phyloP scores from a whole-genome alignment of 352 stramenopile species.

The Globisporangium orthogonon region DNA sequence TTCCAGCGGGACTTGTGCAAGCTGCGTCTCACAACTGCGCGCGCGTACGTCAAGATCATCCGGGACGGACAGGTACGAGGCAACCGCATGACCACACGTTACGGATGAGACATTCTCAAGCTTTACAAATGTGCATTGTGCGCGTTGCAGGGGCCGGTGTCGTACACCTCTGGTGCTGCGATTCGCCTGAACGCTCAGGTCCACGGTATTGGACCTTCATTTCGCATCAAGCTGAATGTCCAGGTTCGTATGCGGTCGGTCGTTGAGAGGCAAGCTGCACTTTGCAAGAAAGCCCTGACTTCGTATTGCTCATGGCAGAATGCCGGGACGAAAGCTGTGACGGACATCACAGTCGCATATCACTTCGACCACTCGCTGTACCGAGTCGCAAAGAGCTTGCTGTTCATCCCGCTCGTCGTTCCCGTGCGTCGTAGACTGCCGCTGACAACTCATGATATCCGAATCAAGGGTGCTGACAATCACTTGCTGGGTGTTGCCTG shows the following conservation, averaged over 20 bases:
- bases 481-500: neutral
- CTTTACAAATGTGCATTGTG: neutral
- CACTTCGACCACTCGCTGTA: slow-evolving; percentile 80
- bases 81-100: neutral
- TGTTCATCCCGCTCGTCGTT: slow-evolving; percentile 63
- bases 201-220: slow-evolving; percentile 71
- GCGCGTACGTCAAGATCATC: slow-evolving; percentile 89
- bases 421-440: slow-evolving; percentile 33
- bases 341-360: slow-evolving; percentile 58
- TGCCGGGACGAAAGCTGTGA: slow-evolving; percentile 55
- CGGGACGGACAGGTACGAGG: slow-evolving; percentile 75
- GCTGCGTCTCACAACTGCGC: slow-evolving; percentile 78
- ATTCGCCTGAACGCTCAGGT: slow-evolving; percentile 83
- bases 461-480: neutral
- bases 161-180: slow-evolving; percentile 55
- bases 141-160: slow-evolving; percentile 43
- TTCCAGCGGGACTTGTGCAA: slow-evolving; percentile 91
- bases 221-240: slow-evolving; percentile 80
- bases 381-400: slow-evolving; percentile 52
- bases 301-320: slow-evolving; percentile 26
- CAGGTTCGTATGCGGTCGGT: slow-evolving; percentile 31
- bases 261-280: no score
- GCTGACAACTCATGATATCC: slow-evolving; percentile 6
- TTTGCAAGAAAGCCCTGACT: neutral
- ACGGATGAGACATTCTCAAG: no score